Evolutionary conservation across 192 early-diverging fungal species (phyloP), one percentile per base, ranked within the genome.

Genomic region (Pilobolus umbonatus): DNA sequence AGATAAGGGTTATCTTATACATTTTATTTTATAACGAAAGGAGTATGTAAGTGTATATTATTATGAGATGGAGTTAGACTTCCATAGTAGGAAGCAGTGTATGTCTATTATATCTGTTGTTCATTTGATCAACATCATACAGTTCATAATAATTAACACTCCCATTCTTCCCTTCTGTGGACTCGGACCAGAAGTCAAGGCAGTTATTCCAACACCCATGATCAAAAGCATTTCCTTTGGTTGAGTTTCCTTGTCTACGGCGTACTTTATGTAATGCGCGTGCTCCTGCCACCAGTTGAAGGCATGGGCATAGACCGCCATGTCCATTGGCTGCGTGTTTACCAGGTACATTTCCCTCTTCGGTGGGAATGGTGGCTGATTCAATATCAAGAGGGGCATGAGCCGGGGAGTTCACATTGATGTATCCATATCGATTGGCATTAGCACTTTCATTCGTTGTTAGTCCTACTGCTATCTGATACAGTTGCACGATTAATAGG

Each of bases 381-480:
- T 72, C 61, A 5, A 85, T 65, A 15, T 81, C 68, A 9, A 82
- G 49, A 85, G 76, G 32, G 66, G 30, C 24, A 75, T 39, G 12
- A 36, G 45, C 11, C 30, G 44, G 48, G 39, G 26, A 21, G 62
- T 34, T 71, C 61, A 12, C 64, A 57, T 76, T 73, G 48, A 78
- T 53, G 45, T 77, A 79, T 3, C 63, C 61, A 48, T 82, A 91
- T 45, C 88, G 79, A 53, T 90, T 86, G 38, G 78, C 87, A 42
- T 94, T 98, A 43, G 86, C 81, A 19, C 82, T 64, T 73, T 98
- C 96, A 68, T 96, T 96, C 17, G 96, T 97, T 0, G 96, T 98
- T 57, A 80, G 76, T 10, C 78, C 87, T 12, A 77, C 62, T 10
- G 84, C 74, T 25, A 98, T 79, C 67, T 95, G 95, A 67, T 78